A percentile compares a stretch with the other conserved stretches of the same genome.
These are phyloP conservation scores for Thelephora ganbajun DNA, from an alignment of 768 basidiomycete genomes.

Conservation along the genomic window DNA sequence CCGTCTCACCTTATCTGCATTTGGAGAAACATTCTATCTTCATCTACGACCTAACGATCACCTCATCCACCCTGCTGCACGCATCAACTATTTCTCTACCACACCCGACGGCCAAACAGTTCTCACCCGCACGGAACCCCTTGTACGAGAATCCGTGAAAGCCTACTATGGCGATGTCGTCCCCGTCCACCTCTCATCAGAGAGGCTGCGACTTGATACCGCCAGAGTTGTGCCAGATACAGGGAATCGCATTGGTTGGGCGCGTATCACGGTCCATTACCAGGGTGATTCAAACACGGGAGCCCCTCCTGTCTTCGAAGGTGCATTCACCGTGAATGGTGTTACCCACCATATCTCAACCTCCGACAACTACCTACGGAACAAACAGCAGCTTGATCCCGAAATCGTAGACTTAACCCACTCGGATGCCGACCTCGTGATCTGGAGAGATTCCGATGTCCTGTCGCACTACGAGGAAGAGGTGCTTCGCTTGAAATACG, in stretches of 20 bases:
- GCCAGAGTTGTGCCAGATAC: conserved; percentile 32
- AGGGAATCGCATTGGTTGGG: conserved; percentile 47
- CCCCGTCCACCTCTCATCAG: conserved; percentile 32
- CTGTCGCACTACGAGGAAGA: conserved; percentile 39
- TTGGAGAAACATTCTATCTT: conserved; percentile 51
- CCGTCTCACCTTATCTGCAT: conserved; percentile 53
- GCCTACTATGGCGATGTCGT: conserved; percentile 72
- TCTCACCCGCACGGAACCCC: conserved; percentile 39
- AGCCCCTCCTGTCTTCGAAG: conserved; percentile 51
- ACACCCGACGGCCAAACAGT: conserved; percentile 34
- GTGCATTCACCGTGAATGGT: conserved; percentile 59
- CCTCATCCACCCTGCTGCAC: conserved; percentile 67
- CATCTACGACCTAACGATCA: conserved; percentile 69
- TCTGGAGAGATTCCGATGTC: conserved; percentile 65
- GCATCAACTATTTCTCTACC: conserved; percentile 49
- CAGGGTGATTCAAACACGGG: conserved; percentile 34
- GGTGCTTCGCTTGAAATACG: conserved; percentile 14
- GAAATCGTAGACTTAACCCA: conserved; percentile 25
- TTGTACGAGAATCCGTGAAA: conserved; percentile 48
- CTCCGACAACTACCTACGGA: conserved; percentile 53
- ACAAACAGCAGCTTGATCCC: conserved; percentile 45
- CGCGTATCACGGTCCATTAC: conserved; percentile 61
- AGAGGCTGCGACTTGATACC: conserved; percentile 48
- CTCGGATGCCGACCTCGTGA: conserved; percentile 42
- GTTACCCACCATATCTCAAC: conserved; percentile 59